Evolutionary conservation across 1,284 basidiomycete genomes (phyloP), one percentile per base, ranked within the genome.

Genomic region (Paramarasmius palmivorus): DNA sequence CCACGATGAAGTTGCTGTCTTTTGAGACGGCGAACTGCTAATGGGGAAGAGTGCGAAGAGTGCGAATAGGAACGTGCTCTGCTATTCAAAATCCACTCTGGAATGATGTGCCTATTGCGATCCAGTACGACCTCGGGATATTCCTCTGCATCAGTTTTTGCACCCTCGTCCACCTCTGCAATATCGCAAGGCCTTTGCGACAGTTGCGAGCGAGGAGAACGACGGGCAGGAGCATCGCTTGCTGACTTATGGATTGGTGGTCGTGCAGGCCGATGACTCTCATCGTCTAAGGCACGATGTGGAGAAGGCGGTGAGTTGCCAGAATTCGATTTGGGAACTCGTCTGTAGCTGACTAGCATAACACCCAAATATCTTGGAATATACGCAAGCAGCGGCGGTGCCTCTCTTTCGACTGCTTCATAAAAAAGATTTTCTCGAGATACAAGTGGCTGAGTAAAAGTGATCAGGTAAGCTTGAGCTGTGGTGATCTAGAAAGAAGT

Each of bases 341-440:
- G 82, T 40, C 95, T 84, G 66, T 98, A 99, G 55, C 91, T 97
- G 60, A 99, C 97, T 44, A 99, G 85, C 90, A 99, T 95, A 49
- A 99, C 97, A 17, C 96, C 96, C 15, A 99, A 80, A 71, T 99
- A 99, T 49, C 95, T 89, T 9, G 96, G 96, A 52, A 98, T 96
- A 67, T 95, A 99, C 2, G 85, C 88, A 8, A 99, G 79, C 20
- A 99, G 77, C 2, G 90, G 92, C 0, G 96, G 96, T 0, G 93
- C 92, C 62, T 95, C 92, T 20, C 87, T 81, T 70, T 99, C 96
- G 17, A 98, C 93, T 1, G 95, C 87, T 70, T 99, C 96, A 69
- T 99, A 99, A 67, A 99, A 98, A 48, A 98, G 78, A 68, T 99
- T 99, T 73, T 99, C 96, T 48, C 95, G 84, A 19, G 93, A 95